Evolutionary conservation across 495 filamentous ascomycete genomes (phyloP).

Genomic region (Elasticomyces elasticus): DNA sequence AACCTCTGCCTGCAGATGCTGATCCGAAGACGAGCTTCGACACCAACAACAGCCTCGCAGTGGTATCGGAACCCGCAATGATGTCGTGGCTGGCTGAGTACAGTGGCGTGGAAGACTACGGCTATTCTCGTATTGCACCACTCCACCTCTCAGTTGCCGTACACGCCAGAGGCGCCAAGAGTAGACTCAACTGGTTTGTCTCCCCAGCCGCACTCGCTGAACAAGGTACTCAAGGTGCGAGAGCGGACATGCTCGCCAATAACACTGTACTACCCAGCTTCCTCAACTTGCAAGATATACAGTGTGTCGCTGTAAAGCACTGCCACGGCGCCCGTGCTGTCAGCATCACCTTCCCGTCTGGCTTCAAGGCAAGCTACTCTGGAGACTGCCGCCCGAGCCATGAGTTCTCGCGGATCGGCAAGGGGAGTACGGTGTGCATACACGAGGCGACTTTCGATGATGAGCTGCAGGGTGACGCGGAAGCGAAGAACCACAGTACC

Average conservation of each 20-base stretch:
- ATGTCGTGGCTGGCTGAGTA: slow-evolving; percentile 68
- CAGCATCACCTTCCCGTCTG: slow-evolving; percentile 56
- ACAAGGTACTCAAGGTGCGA: not conserved
- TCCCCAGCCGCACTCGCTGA: slow-evolving; percentile 6
- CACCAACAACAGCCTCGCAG: slow-evolving; percentile 39
- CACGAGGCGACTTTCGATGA: slow-evolving; percentile 96
- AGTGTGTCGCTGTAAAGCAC: slow-evolving; percentile 58
- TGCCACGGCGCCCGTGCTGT: slow-evolving; percentile 70
- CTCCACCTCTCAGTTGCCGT: slow-evolving; percentile 26
- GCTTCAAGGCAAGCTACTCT: slow-evolving; percentile 79
- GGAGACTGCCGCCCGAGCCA: slow-evolving; percentile 79
- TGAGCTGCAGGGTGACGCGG: slow-evolving; percentile 63
- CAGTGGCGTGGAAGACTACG: slow-evolving; percentile 63
- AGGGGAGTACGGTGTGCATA: slow-evolving; percentile 67
- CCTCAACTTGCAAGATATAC: slow-evolving; percentile 40
- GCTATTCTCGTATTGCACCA: slow-evolving; percentile 50
- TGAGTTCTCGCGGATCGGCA: slow-evolving; percentile 58
- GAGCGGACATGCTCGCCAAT: not conserved
- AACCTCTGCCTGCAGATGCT: slow-evolving; percentile 14
- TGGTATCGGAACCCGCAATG: slow-evolving; percentile 58
- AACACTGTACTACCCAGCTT: slow-evolving; percentile 15
- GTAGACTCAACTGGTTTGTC: slow-evolving; percentile 16
- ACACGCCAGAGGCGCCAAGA: not conserved
- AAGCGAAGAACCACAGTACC: slow-evolving; percentile 84
- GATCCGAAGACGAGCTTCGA: slow-evolving; percentile 23